Conservation (phyloP, 371 early-diverging fungal genomes). For the Cokeromyces recurvatus region DNA sequence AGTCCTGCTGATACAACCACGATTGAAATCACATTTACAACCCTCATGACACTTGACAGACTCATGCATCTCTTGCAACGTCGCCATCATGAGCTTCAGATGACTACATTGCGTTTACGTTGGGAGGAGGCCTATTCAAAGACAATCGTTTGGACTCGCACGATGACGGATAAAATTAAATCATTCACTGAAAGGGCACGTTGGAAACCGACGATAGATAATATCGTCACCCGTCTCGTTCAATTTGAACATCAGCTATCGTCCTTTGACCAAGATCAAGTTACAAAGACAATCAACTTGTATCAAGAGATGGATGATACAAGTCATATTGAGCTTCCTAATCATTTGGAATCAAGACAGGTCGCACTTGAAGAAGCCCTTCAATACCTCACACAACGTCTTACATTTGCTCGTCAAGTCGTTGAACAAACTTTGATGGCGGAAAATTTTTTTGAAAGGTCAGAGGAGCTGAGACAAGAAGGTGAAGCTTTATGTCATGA, state of each 20-base stretch:
- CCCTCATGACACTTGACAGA: constrained; percentile 42
- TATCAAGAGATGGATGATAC: constrained; percentile 48
- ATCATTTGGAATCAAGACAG: constrained; percentile 41
- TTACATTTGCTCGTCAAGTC: constrained; percentile 37
- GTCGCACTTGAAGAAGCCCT: constrained; percentile 39
- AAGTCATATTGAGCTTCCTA: constrained; percentile 33
- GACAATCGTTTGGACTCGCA: constrained; percentile 22
- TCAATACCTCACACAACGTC: constrained; percentile 32
- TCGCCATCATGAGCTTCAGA: constrained; percentile 35
- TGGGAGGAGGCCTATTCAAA: constrained; percentile 42
- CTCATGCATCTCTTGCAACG: constrained; percentile 35
- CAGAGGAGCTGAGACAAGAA: constrained; percentile 18
- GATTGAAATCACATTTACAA: constrained; percentile 48
- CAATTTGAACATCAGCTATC: constrained; percentile 26
- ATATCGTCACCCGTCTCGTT: constrained; percentile 12
- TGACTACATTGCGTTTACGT: constrained; percentile 32
- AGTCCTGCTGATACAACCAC: constrained; percentile 56
- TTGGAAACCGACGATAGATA: constrained; percentile 29
- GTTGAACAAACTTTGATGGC: constrained; percentile 41
- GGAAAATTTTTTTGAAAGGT: constrained; percentile 29
- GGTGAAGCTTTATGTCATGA: constrained; percentile 23
- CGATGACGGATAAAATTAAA: too few relatives aligned
- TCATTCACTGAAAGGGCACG: too few relatives aligned
- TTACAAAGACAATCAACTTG: constrained; percentile 30
- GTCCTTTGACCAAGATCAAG: constrained; percentile 37